Percentiles rank a stretch among this genome's conserved stretches.
Conservation (phyloP, 2,329 filamentous ascomycete genomes). For the Elsinoe fawcettii region DNA sequence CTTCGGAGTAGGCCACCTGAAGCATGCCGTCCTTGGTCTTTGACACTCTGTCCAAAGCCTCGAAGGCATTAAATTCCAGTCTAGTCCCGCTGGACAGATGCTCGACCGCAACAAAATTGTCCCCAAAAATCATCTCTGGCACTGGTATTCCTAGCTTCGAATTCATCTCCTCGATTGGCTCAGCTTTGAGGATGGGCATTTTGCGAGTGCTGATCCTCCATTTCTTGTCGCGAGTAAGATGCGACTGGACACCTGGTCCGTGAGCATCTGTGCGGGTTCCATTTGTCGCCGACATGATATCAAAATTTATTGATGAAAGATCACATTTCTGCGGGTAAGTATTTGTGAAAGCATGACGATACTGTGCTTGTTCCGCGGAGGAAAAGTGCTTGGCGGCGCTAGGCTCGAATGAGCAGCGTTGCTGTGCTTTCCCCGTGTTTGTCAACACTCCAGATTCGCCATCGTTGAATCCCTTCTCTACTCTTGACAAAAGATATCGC, state of each 20-base stretch:
- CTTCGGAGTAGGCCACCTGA: constrained; percentile 83
- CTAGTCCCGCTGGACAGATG: constrained; percentile 70
- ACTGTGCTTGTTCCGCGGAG: not conserved
- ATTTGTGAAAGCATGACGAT: constrained; percentile 2
- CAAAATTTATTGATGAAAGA: not conserved
- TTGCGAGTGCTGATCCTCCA: constrained; percentile 67
- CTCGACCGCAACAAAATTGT: constrained; percentile 73
- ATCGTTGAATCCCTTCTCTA: not conserved
- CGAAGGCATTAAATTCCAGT: constrained; percentile 73
- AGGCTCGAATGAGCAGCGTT: not conserved
- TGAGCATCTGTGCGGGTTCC: constrained; percentile 2
- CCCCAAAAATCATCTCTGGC: constrained; percentile 98
- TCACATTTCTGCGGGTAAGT: not conserved
- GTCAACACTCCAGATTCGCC: not conserved
- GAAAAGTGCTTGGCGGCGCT: not conserved
- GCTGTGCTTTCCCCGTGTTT: not conserved
- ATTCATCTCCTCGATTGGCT: constrained; percentile 79
- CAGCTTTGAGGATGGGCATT: constrained; percentile 87
- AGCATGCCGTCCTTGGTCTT: constrained; percentile 89
- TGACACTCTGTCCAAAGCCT: constrained; percentile 83
- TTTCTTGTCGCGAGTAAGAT: constrained; percentile 24
- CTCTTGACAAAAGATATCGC: not conserved
- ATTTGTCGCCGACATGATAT: constrained; percentile 46
- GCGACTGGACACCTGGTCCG: constrained; percentile 19
- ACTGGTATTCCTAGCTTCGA: constrained; percentile 72